Base-by-base conservation (phyloP, 179 eudicot species). In the Vitellaria paradoxa region DNA sequence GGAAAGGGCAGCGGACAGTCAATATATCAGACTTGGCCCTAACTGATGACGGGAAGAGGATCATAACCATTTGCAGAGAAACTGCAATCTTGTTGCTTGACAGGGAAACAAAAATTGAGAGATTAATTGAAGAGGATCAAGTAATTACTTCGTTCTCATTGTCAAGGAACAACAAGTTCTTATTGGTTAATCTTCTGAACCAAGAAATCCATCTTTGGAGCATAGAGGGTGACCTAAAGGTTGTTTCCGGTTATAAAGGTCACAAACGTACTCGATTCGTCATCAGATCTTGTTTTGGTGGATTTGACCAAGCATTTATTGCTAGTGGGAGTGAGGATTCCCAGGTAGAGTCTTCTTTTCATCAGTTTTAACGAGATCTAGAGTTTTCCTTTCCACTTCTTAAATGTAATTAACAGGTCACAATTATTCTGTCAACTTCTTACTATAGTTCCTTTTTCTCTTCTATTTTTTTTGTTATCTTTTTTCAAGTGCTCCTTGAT, bases 261-360 rank as follows among this genome's bases (percentile, higher is more conserved):
- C 97, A 91, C 59, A 91, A 78, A 74, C 87, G 93, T 21, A 76
- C 87, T 53, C 86, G 94, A 17, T 92, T 92, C 70, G 10, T 92
- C 14, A 80, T 92, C 62, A 85, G 97, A 60, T 91, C 97, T 57
- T 92, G 97, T 82, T 92, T 92, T 61, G 97, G 97, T 74, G 94
- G 97, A 75, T 80, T 86, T 79, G 87, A 86, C 46, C 90, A 92
- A 84, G 84, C 94, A 45, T 92, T 92, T 81, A 84, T 92, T 80
- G 94, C 97, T 64, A 91, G 97, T 62, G 97, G 97, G 57, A 91
- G 97, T 72, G 94, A 92, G 83, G 97, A 92, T 82, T 91, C 97
- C 66, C 93, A 91, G 93, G 97, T 92, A 83, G 14, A 15, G 50
- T 49, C 50, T 50, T 49, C 57, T 75, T 60, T 40, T 24, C 26